Base-by-base conservation (phyloP, 352 stramenopile species). In the Albugo candida region DNA sequence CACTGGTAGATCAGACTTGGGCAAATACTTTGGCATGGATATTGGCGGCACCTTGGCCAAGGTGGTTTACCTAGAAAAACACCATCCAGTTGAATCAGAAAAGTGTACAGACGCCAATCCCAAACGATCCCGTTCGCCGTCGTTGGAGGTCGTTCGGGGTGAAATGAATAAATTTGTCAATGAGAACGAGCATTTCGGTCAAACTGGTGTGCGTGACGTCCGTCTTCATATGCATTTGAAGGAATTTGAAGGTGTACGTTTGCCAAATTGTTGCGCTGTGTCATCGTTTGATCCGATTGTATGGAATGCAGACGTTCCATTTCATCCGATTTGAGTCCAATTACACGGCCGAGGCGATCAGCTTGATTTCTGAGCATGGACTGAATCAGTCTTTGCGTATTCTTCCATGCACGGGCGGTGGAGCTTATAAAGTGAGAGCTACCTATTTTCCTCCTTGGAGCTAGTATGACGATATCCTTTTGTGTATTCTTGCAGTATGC, bases 11-110 rank as follows among this genome's bases (percentile, higher is more conserved):
- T 92, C 79, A 36, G 79, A 92, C 47, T 57, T 92, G 35, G 79
- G 79, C 1, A 69, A 81, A 17, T 87, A 66, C 44, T 92, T 92
- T 56, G 79, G 78, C 1, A 55, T 89, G 45, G 79, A 92, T 36
- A 92, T 92, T 31, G 79, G 91, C 14, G 91, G 89, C 0, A 95
- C 88, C 34, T 65, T 97, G 45, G 81, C 74, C 19, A 97, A 97
- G 65, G 92, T 97, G 52, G 88, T 97, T 45, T 97, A 95, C 61
- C 97, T 97, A 52, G 84, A 97, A 53, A 79, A 85, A 24, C 59
- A 62, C 39, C 64, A 78, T 8, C 3, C 24, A 31, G 24, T 31
- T 8, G 14, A 17, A 3, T n/a, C 20, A 41, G 10, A 44, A 13
- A 13, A 45, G 24, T 40, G 5, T 18, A 27, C 49, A 0, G 53